Evolutionary conservation across 441 rosid genomes (phyloP).

Genomic region (Croton setiger): DNA sequence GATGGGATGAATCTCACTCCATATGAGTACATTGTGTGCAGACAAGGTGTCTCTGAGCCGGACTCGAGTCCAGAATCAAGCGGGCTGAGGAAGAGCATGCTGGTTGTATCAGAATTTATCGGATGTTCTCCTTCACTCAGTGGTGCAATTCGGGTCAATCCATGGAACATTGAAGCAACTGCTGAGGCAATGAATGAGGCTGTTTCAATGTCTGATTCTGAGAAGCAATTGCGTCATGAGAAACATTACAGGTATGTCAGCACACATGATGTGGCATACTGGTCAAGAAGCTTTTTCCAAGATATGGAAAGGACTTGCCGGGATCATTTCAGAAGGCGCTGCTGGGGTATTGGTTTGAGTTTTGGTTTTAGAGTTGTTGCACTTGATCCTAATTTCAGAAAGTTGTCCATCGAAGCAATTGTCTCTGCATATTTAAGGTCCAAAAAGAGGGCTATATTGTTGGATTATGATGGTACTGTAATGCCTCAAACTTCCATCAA

Average conservation of each 20-base stretch:
- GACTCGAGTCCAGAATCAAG: slow-evolving; percentile 37
- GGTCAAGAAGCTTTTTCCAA: slow-evolving; percentile 71
- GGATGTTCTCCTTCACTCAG: slow-evolving; percentile 83
- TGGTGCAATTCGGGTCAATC: slow-evolving; percentile 75
- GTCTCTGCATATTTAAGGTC: slow-evolving; percentile 54
- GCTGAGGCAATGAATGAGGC: slow-evolving; percentile 79
- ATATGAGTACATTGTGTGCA: slow-evolving; percentile 65
- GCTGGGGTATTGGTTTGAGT: slow-evolving; percentile 76
- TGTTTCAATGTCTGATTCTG: slow-evolving; percentile 53
- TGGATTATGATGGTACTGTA: slow-evolving; percentile 75
- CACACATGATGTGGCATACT: slow-evolving; percentile 70
- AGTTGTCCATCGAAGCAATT: slow-evolving; percentile 49
- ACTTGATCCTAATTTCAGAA: slow-evolving; percentile 67
- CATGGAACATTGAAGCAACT: slow-evolving; percentile 68
- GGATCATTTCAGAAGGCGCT: slow-evolving; percentile 66
- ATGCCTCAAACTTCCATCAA: slow-evolving; percentile 69
- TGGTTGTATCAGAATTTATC: slow-evolving; percentile 73
- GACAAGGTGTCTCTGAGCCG: slow-evolving; percentile 54
- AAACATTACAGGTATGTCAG: slow-evolving; percentile 74
- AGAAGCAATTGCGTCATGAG: slow-evolving; percentile 74
- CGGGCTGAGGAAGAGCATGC: slow-evolving; percentile 66
- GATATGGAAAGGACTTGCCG: slow-evolving; percentile 71
- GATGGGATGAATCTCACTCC: slow-evolving; percentile 88
- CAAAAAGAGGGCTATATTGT: slow-evolving; percentile 57
- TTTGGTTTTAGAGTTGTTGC: slow-evolving; percentile 78